Conservation (phyloP, 306 rosid genomes). For the Quercus engelmannii region DNA sequence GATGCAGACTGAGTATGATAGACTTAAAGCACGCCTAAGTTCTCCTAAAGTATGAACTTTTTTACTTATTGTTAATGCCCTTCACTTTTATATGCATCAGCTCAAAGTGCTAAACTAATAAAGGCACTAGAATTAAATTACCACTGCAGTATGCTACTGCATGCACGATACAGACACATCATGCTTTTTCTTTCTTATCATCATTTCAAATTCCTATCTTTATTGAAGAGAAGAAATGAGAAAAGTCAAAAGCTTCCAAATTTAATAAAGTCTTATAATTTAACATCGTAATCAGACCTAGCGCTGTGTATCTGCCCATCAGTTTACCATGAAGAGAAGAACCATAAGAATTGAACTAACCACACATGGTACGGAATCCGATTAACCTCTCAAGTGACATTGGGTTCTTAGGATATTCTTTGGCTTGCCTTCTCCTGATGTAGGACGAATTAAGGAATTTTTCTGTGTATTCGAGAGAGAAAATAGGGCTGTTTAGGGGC, state of each 20-base stretch:
- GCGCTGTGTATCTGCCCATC: background rate
- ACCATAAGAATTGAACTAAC: background rate
- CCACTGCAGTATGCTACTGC: background rate
- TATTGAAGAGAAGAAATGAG: background rate
- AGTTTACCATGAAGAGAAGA: background rate
- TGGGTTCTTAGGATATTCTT: background rate
- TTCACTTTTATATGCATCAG: background rate
- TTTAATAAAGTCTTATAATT: background rate
- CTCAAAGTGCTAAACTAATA: background rate
- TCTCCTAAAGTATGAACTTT: constrained; percentile 63
- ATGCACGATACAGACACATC: background rate
- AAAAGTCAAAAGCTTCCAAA: background rate
- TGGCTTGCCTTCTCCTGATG: background rate
- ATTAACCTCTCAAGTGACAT: background rate
- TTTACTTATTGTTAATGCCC: background rate
- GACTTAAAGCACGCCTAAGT: constrained; percentile 68
- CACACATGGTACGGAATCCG: background rate
- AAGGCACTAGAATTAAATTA: constrained; percentile 4
- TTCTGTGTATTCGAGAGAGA: no score
- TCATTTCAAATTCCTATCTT: background rate
- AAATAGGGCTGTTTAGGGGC: no score
- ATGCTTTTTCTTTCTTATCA: background rate
- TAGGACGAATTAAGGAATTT: no score
- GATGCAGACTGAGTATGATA: constrained; percentile 86
- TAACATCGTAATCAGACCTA: background rate